Evolutionary conservation across 805 yeast genomes (phyloP).

Genomic region (Zygosaccharomyces siamensis): DNA sequence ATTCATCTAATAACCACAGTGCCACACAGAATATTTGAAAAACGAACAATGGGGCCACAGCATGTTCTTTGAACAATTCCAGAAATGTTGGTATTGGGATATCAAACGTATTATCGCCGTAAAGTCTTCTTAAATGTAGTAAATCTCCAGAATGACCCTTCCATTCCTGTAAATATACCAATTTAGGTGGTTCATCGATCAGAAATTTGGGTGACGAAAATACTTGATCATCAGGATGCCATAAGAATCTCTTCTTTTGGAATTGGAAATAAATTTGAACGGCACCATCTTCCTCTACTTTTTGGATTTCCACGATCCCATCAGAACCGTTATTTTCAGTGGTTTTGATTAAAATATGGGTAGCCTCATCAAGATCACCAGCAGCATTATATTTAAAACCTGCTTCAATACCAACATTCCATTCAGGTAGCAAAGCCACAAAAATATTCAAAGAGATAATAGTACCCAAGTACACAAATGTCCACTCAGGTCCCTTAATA

Average conservation of each 20-base stretch:
- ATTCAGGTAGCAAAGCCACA: slow-evolving; percentile 85
- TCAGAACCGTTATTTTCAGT: slow-evolving; percentile 83
- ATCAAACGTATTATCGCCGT: slow-evolving; percentile 85
- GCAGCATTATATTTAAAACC: slow-evolving; percentile 63
- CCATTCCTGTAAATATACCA: slow-evolving; percentile 51
- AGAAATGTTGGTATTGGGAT: slow-evolving; percentile 90
- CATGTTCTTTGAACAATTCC: slow-evolving; percentile 93
- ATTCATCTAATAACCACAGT: slow-evolving; percentile 92
- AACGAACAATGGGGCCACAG: slow-evolving; percentile 96
- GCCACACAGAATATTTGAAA: slow-evolving; percentile 95
- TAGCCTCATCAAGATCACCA: slow-evolving; percentile 53
- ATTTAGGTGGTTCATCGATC: slow-evolving; percentile 52
- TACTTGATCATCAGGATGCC: slow-evolving; percentile 45
- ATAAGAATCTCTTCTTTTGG: slow-evolving; percentile 88
- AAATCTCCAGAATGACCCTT: slow-evolving; percentile 56
- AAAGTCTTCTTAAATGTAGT: slow-evolving; percentile 48
- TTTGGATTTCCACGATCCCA: slow-evolving; percentile 62
- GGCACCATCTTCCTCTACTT: slow-evolving; percentile 52
- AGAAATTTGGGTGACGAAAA: slow-evolving; percentile 80
- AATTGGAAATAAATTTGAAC: slow-evolving; percentile 68
- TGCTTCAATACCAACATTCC: slow-evolving; percentile 74
- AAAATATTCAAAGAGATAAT: slow-evolving; percentile 68
- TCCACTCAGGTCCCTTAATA: slow-evolving; percentile 92
- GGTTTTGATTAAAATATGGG: slow-evolving; percentile 71
- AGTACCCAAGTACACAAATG: slow-evolving; percentile 77